Evolutionary conservation across 768 basidiomycete genomes (phyloP), one percentile per base, ranked within the genome.

Genomic region (Lanmaoa rubissima): DNA sequence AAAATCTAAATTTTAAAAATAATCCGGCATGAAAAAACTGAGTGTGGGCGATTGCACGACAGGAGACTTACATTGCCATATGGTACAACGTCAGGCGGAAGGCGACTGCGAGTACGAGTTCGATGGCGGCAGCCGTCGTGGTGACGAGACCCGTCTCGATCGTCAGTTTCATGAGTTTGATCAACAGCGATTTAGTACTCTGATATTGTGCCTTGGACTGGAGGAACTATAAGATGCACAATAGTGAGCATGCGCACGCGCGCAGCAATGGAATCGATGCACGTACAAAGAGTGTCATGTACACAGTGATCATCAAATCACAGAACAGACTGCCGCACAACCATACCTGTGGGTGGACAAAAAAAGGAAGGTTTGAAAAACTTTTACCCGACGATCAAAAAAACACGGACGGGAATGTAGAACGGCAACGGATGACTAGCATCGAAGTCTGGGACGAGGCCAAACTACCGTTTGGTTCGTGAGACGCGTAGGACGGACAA

Each of bases 61-160:
- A 26, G 9, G 24, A 10, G 9, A 44, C 43, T 26, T 16, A 61
- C 59, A 60, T 17, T 19, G 59, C 46, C 19, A 54, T 12, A 17
- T 60, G 48, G 39, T 60, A 54, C 28, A 53, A 17, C 32, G 59
- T 60, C 24, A 60, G 51, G 4, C 48, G 51, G 34, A 14, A 60
- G 13, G 47, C 36, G 21, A 54, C 19, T 32, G 59, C 59, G 14
- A 60, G 31, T 9, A 60, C 28, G 8, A 62, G 43, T 16, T 58
- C 61, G 17, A 49, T 1, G 31, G 49, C 11, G 28, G 36, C 51
- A 13, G 61, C 60, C 17, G 48, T 53, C 26, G 43, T 58, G 1
- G 61, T 62, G 12, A 62, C 24, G n/a, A 58, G 48, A 31, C 51
- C 55, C 17, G 55, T 62, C 34, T 58, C 61, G 42, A 61, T 46